A percentile compares a stretch with the other conserved stretches of the same genome.
Evolutionary conservation across 2,329 filamentous ascomycete genomes (phyloP).

Genomic region (Aspergillus pseudotamarii): DNA sequence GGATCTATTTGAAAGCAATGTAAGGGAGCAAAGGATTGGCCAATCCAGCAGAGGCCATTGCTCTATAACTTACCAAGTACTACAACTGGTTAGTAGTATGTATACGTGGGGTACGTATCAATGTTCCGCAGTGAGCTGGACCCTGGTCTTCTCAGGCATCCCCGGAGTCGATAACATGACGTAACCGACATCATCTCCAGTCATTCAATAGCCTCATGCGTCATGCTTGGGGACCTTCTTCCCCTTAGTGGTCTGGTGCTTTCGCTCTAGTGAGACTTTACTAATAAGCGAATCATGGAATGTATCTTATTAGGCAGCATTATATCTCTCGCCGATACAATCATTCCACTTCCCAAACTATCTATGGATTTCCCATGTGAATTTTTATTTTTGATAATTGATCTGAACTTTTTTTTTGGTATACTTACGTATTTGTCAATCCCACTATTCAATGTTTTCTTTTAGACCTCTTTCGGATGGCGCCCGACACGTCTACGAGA

Average conservation of each 20-base stretch:
- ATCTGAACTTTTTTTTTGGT: no score
- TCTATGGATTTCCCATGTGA: no score
- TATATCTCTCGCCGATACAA: background rate
- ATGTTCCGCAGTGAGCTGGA: no score
- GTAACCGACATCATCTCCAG: background rate
- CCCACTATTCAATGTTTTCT: no score
- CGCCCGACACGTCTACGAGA: no score
- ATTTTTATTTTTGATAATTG: no score
- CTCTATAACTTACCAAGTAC: background rate
- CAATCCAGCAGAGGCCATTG: background rate
- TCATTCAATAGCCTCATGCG: background rate
- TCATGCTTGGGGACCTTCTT: background rate
- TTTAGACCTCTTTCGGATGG: no score
- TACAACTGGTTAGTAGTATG: no score
- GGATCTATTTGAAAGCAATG: background rate
- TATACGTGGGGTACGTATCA: no score
- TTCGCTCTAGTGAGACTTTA: background rate
- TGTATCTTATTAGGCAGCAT: background rate
- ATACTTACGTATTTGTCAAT: no score
- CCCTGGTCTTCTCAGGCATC: no score
- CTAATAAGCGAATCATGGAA: background rate
- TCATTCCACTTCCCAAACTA: no score
- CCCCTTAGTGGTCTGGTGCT: background rate
- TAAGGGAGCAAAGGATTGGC: background rate
- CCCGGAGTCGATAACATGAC: background rate